phyloP scores from a whole-genome alignment of 169 alveolate genomes.

The Eimeria acervulina region DNA sequence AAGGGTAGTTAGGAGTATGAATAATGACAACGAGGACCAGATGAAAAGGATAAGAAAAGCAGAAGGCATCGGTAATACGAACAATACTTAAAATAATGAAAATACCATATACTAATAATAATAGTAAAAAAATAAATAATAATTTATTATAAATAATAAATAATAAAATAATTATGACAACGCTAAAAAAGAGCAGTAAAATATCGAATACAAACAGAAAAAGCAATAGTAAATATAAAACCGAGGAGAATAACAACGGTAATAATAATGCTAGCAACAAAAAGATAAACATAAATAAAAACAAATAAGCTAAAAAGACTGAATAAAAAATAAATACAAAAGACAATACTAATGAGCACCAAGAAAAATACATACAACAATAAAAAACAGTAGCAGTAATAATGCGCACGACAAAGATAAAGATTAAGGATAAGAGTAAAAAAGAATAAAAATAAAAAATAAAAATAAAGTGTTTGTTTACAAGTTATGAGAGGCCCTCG shows the following conservation, averaged over 20 bases:
- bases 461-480: neutral
- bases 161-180: too few species aligned
- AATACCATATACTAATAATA: neutral
- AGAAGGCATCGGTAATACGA: too few species aligned
- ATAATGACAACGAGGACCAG: too few species aligned
- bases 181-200: too few species aligned
- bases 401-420: neutral
- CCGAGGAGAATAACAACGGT: too few species aligned
- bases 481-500: conserved; percentile 90
- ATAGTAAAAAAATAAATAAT: neutral
- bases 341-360: neutral
- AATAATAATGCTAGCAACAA: too few species aligned
- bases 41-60: too few species aligned
- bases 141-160: neutral
- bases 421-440: neutral
- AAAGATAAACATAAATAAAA: too few species aligned
- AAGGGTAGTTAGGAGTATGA: too few species aligned
- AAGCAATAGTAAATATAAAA: neutral
- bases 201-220: neutral
- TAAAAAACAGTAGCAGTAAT: neutral
- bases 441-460: neutral
- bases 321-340: neutral
- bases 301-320: neutral
- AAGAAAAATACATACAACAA: neutral
- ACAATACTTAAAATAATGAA: neutral